phyloP scores from a whole-genome alignment of 148 eudicot species.

The Mesembryanthemum crystallinum region DNA sequence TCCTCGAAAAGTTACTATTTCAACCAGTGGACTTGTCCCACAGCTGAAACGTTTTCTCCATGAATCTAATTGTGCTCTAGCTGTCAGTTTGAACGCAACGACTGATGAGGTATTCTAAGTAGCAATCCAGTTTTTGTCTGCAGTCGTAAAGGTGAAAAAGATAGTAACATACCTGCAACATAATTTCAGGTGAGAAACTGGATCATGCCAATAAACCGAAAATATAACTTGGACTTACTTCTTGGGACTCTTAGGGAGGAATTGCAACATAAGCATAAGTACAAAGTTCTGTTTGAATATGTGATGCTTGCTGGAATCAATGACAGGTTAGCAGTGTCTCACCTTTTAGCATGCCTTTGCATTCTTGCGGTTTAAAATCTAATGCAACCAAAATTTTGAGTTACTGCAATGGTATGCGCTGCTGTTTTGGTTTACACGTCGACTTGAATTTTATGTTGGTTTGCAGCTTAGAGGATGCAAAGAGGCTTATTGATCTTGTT shows the following conservation, averaged over 20 bases:
- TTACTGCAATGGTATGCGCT: too few species aligned
- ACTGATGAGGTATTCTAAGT: slow-evolving; percentile 67
- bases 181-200: slow-evolving; percentile 79
- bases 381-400: too few species aligned
- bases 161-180: slow-evolving; percentile 3
- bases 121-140: background rate
- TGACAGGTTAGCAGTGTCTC: slow-evolving; percentile 63
- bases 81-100: slow-evolving; percentile 90
- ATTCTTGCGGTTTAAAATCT: too few species aligned
- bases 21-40: slow-evolving; percentile 95
- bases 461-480: slow-evolving; percentile 88
- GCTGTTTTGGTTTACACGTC: too few species aligned
- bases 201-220: slow-evolving; percentile 98
- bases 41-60: slow-evolving; percentile 76
- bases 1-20: slow-evolving; percentile 85
- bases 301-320: slow-evolving; percentile 96
- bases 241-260: slow-evolving; percentile 80
- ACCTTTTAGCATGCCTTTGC: background rate
- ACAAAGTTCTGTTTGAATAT: slow-evolving; percentile 87
- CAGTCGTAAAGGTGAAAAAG: background rate
- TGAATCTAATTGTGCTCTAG: slow-evolving; percentile 72
- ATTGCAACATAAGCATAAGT: slow-evolving; percentile 55
- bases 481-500: slow-evolving; percentile 74
- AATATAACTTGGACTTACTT: slow-evolving; percentile 76
- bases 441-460: slow-evolving; percentile 2